phyloP scores from a whole-genome alignment of 768 basidiomycete species.

The Exidia glandulosa region DNA sequence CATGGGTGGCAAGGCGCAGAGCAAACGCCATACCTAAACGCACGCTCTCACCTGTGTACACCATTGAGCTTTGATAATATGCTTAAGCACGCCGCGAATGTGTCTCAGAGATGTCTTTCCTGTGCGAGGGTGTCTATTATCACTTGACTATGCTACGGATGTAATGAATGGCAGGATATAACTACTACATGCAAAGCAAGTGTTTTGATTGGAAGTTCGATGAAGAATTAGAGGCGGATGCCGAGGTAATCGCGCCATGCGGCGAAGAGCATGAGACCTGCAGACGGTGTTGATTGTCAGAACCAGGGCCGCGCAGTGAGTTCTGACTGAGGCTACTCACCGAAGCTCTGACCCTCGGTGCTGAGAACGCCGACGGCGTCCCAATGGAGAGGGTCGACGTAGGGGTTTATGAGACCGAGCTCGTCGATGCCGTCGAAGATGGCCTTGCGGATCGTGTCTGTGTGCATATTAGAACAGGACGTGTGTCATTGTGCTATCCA shows the following conservation, averaged over 20 bases:
- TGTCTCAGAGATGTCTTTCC: no score
- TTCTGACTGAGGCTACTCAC: neutral
- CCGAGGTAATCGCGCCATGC: neutral
- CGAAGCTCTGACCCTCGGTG: neutral
- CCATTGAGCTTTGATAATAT: no score
- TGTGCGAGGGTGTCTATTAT: no score
- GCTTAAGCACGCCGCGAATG: no score
- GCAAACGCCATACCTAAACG: no score
- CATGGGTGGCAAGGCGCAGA: no score
- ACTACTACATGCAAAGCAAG: no score
- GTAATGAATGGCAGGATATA: no score
- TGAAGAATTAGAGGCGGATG: neutral
- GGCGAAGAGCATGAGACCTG: neutral
- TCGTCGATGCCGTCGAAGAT: conserved; percentile 23
- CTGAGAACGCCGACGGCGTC: conserved; percentile 11
- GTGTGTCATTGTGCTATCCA: neutral
- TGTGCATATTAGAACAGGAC: neutral
- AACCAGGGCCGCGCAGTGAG: neutral
- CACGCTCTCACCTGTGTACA: no score
- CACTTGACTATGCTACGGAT: no score
- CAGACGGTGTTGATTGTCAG: neutral
- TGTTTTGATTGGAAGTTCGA: no score
- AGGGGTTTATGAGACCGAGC: conserved; percentile 25
- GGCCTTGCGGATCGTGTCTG: conserved; percentile 19
- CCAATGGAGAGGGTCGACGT: conserved; percentile 27